Evolutionary conservation across 768 basidiomycete species (phyloP).

Genomic region (Kockovaella imperatae): DNA sequence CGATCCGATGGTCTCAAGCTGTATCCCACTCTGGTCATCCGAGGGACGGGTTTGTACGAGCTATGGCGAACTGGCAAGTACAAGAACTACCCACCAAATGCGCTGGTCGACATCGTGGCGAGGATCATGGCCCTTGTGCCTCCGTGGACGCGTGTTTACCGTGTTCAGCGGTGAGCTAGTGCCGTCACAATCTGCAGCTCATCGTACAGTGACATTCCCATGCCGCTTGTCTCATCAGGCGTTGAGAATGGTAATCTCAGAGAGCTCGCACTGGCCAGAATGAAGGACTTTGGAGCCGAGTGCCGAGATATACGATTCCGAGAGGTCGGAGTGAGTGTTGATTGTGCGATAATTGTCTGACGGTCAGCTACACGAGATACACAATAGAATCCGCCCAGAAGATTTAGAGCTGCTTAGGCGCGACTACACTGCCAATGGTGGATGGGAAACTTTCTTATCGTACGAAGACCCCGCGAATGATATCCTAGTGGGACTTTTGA

Average conservation of each 20-base stretch:
- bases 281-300: slow-evolving; percentile 98
- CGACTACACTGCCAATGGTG: slow-evolving; percentile 94
- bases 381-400: slow-evolving; percentile 92
- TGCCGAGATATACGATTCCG: slow-evolving; percentile 96
- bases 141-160: slow-evolving; percentile 97
- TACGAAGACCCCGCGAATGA: slow-evolving; percentile 97
- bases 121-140: slow-evolving; percentile 91
- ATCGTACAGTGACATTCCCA: slow-evolving; percentile 74
- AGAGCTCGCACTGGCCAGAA: slow-evolving; percentile 88
- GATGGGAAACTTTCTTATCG: slow-evolving; percentile 98
- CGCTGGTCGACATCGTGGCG: slow-evolving; percentile 93
- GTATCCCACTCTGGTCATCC: slow-evolving; percentile 95
- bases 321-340: slow-evolving; percentile 79
- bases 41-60: slow-evolving; percentile 78
- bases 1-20: slow-evolving; percentile 95
- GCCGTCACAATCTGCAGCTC: neutral
- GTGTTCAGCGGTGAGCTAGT: slow-evolving; percentile 72
- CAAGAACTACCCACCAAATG: slow-evolving; percentile 99
- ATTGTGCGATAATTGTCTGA: slow-evolving; percentile 5
- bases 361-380: slow-evolving; percentile 88
- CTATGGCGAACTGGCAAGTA: slow-evolving; percentile 94
- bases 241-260: slow-evolving; percentile 97
- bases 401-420: slow-evolving; percentile 88
- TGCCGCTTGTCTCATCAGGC: slow-evolving; percentile 90
- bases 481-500: slow-evolving; percentile 85